phyloP scores from a whole-genome alignment of 106 monocot genomes.

The Allium sativum region DNA sequence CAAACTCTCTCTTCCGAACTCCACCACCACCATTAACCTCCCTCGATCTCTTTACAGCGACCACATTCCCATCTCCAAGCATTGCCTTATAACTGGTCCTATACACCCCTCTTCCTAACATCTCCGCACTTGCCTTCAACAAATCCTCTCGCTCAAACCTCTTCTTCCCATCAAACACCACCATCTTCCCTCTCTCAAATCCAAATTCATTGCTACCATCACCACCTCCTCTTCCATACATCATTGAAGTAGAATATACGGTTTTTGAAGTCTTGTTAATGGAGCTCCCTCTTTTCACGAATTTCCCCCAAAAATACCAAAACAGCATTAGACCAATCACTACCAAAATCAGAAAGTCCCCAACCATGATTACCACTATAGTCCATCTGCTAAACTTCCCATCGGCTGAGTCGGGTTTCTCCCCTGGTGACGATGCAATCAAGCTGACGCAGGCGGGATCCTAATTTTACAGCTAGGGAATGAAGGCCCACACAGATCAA shows the following conservation, averaged over 20 bases:
- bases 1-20: slow-evolving; percentile 47
- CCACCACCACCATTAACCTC: slow-evolving; percentile 27
- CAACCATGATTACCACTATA: slow-evolving; percentile 52
- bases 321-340: slow-evolving; percentile 56
- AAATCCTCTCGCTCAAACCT: slow-evolving; percentile 84
- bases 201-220: background rate
- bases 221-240: background rate
- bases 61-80: slow-evolving; percentile 56
- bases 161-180: slow-evolving; percentile 46
- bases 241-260: slow-evolving; percentile 58
- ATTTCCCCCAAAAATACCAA: slow-evolving; percentile 85
- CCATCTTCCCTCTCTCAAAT: slow-evolving; percentile 68
- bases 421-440: slow-evolving; percentile 19
- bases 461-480: slow-evolving; percentile 23
- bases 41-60: slow-evolving; percentile 78
- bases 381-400: slow-evolving; percentile 51
- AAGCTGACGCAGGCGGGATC: background rate
- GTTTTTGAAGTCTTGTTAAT: slow-evolving; percentile 77
- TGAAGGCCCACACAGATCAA: slow-evolving; percentile 55
- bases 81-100: slow-evolving; percentile 85
- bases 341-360: slow-evolving; percentile 52
- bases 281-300: slow-evolving; percentile 19
- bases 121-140: slow-evolving; percentile 69
- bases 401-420: background rate
- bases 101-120: slow-evolving; percentile 76